phyloP scores from a whole-genome alignment of 257 asterid species.

The Nicotiana undulata region DNA sequence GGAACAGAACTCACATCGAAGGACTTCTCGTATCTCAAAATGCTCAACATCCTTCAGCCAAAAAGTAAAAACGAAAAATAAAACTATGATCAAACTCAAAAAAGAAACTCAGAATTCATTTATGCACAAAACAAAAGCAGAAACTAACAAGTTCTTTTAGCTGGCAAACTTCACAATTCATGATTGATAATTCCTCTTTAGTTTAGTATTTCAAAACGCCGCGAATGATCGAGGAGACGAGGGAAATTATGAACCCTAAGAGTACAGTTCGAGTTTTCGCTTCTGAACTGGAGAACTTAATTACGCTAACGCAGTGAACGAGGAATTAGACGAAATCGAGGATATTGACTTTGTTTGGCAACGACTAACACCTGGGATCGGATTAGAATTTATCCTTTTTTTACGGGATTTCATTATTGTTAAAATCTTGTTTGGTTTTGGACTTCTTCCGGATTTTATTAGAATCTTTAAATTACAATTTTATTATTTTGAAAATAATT shows the following conservation, averaged over 20 bases:
- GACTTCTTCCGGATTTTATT: background rate
- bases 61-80: background rate
- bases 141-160: constrained; percentile 83
- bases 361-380: too few species aligned
- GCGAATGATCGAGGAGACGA: background rate
- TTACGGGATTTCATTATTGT: background rate
- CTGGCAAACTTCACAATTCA: constrained; percentile 87
- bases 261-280: background rate
- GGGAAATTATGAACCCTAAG: background rate
- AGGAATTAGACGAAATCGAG: background rate
- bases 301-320: background rate
- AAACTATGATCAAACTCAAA: background rate
- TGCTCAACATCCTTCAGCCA: constrained; percentile 76
- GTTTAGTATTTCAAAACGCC: background rate
- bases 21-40: constrained; percentile 96
- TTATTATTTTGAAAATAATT: background rate
- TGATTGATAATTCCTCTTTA: constrained; percentile 9
- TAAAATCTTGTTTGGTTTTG: background rate
- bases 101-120: background rate
- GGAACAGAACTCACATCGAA: constrained; percentile 65
- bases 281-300: background rate
- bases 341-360: background rate
- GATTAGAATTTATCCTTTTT: background rate
- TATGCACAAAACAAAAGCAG: background rate
- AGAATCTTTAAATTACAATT: background rate